A percentile compares a stretch with the other conserved stretches of the same genome.
Evolutionary conservation across 352 stramenopile genomes (phyloP).

Genomic region (Phytophthora sp.): DNA sequence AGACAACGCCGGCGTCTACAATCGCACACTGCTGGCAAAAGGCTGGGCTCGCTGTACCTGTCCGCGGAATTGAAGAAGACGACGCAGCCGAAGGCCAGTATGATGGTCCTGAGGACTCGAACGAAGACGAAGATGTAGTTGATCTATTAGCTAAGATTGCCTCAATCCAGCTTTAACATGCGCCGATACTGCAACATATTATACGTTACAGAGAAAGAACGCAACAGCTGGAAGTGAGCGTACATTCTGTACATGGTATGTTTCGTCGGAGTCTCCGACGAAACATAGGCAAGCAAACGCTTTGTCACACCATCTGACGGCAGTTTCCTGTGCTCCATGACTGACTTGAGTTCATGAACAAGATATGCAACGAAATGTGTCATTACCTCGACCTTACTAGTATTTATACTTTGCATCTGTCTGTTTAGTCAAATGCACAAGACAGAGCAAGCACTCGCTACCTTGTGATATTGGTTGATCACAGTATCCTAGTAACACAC

Average conservation of each 20-base stretch:
- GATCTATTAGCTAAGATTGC: not conserved
- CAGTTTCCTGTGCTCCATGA: too few species aligned
- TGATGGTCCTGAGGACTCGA: not conserved
- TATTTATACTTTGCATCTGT: too few species aligned
- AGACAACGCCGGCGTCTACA: not conserved
- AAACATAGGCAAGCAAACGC: too few species aligned
- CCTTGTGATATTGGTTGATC: too few species aligned
- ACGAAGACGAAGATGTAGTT: not conserved
- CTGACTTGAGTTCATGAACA: too few species aligned
- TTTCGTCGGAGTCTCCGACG: too few species aligned
- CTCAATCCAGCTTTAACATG: not conserved
- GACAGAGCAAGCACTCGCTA: too few species aligned
- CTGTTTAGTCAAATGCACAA: too few species aligned
- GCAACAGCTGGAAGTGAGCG: not conserved
- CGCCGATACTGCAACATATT: not conserved
- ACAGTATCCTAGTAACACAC: too few species aligned
- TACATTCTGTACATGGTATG: conserved; percentile 4
- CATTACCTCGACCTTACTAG: too few species aligned
- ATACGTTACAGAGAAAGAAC: not conserved
- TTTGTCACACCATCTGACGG: too few species aligned
- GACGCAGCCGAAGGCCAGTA: not conserved
- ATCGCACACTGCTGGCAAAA: conserved; percentile 1
- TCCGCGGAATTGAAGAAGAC: not conserved
- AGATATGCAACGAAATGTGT: too few species aligned
- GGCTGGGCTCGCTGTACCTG: not conserved